Base-by-base conservation (phyloP, 1,139 yeast species). In the Sugiyamaella japonica region DNA sequence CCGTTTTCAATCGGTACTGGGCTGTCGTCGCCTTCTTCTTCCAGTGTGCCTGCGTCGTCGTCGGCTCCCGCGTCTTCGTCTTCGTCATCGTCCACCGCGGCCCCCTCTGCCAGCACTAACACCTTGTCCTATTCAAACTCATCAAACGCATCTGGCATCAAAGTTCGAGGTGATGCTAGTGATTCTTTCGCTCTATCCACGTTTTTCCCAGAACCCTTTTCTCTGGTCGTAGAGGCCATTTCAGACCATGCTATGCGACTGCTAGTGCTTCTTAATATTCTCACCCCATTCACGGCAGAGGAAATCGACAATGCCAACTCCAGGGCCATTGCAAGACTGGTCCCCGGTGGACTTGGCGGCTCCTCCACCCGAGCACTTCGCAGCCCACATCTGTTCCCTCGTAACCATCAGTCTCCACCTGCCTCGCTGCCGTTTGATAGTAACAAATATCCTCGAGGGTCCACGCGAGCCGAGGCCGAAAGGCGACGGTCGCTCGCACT, bases 401-500 rank as follows among this genome's bases (percentile, higher is more conserved):
- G 40, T 3, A 32, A 48, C n/a, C 51, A 48, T 28, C 45, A 39
- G 12, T 32, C 45, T 3, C 38, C 51, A 10, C 46, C 39, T 28
- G 12, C 28, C 17, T 39, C 31, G 2, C 39, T 16, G 3, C 49
- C 32, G 4, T 36, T 23, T 7, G 41, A 45, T 54, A 20, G 25
- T 20, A n/a, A 40, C 52, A 29, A 43, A 53, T 23, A 52, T 53
- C 54, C 54, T 15, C 39, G 49, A 28, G 53, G 53, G 13, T 41
- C 56, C 28, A 57, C 61, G 5, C 56, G 66, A 31, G 65, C 61
- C 8, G 86, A 46, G 84, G 95, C 95, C n/a, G 97, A 89, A 66
- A 80, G 97, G 68, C 80, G 97, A 69, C 80, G 95, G 68, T 90
- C 87, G 63, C 82, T 89, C 50, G 97, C 97, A 0, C 73, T 89